Conservation (phyloP, 306 rosid genomes). For the Quercus engelmannii region DNA sequence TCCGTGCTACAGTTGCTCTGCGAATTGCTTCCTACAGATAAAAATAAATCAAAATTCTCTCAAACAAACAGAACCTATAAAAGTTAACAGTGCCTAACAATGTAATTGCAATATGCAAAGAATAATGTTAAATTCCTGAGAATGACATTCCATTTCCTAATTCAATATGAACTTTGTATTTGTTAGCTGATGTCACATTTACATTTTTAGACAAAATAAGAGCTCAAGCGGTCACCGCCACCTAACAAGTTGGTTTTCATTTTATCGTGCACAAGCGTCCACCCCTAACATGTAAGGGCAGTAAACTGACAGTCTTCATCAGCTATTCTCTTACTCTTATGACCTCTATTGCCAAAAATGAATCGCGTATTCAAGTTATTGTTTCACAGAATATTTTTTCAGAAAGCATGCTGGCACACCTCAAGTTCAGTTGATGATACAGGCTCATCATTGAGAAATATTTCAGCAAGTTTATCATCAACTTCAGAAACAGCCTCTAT, state of each 20-base stretch:
- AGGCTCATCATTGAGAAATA: slow-evolving; percentile 81
- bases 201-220: neutral
- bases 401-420: slow-evolving; percentile 38
- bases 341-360: neutral
- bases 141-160: neutral
- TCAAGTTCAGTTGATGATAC: slow-evolving; percentile 79
- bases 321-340: neutral
- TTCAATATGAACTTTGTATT: neutral
- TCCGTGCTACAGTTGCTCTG: slow-evolving; percentile 78
- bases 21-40: slow-evolving; percentile 77
- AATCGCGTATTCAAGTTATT: neutral
- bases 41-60: neutral
- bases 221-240: neutral
- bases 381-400: too few relatives aligned
- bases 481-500: slow-evolving; percentile 92
- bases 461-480: slow-evolving; percentile 94
- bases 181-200: neutral
- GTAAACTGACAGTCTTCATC: neutral
- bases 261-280: neutral
- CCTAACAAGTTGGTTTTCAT: neutral
- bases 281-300: neutral
- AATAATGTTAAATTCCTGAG: neutral
- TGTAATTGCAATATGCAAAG: neutral
- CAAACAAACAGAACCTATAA: neutral
- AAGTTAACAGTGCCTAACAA: neutral